A percentile compares a stretch with the other conserved stretches of the same genome.
Conservation (phyloP, 176 grass and related monocot genomes). For the Triticum urartu region DNA sequence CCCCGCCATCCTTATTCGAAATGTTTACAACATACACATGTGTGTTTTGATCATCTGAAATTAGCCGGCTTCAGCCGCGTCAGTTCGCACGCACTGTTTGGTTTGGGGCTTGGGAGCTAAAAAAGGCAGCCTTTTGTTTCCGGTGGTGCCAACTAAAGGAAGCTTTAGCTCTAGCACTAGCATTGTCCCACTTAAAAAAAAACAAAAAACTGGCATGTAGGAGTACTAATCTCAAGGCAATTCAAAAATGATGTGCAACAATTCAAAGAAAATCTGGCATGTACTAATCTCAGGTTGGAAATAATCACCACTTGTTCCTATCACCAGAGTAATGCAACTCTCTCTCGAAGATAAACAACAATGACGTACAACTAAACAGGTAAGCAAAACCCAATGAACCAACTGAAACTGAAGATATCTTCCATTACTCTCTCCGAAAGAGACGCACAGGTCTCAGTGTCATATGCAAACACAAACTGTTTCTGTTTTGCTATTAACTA, state of each 20-base stretch:
- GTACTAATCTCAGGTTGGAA: not conserved
- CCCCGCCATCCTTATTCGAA: not conserved
- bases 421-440: not conserved
- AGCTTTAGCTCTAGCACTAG: not conserved
- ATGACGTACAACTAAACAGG: not conserved
- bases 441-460: not conserved
- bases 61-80: not conserved
- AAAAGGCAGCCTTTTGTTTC: not conserved
- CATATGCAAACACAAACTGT: not conserved
- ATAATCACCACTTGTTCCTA: not conserved
- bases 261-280: not conserved
- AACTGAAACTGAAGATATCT: not conserved
- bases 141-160: not conserved
- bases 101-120: not conserved
- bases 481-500: not conserved
- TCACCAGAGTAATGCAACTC: not conserved
- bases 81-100: not conserved
- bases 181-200: not conserved
- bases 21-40: not conserved
- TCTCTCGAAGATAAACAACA: not conserved
- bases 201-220: not conserved
- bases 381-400: not conserved
- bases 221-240: not conserved
- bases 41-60: not conserved
- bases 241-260: too few species aligned